phyloP scores from a whole-genome alignment of 192 early-diverging fungal species.

The Podila minutissima region DNA sequence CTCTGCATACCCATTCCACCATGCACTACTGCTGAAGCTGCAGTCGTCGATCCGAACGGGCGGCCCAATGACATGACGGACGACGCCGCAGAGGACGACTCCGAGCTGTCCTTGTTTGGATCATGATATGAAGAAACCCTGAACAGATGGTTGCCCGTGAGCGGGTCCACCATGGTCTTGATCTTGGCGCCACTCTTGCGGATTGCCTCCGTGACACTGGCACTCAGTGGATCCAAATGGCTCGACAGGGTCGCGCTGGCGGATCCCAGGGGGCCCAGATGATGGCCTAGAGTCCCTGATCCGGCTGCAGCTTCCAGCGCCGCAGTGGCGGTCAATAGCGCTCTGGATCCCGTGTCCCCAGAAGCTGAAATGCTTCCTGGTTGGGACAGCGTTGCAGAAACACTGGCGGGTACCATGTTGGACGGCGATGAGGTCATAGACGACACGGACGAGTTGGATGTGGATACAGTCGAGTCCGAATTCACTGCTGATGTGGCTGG shows the following conservation, averaged over 20 bases:
- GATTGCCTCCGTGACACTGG: conserved; percentile 30
- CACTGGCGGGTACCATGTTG: neutral
- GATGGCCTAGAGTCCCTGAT: neutral
- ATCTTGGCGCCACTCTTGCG: conserved; percentile 38
- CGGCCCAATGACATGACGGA: conserved; percentile 15
- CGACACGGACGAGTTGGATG: conserved; percentile 23
- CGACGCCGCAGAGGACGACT: conserved; percentile 8
- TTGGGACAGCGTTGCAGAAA: conserved; percentile 24
- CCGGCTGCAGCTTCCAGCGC: conserved; percentile 38
- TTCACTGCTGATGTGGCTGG: conserved; percentile 9
- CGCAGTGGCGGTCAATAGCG: conserved; percentile 32
- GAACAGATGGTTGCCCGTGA: conserved; percentile 23
- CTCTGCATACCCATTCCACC: neutral
- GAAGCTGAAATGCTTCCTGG: conserved; percentile 15
- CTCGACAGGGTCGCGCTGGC: conserved; percentile 24
- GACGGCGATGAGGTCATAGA: neutral
- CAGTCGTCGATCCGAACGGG: neutral
- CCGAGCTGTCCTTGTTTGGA: neutral
- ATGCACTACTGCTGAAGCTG: neutral
- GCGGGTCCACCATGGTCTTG: conserved; percentile 34
- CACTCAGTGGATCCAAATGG: conserved; percentile 39
- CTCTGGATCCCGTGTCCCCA: conserved; percentile 15
- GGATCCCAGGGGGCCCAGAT: neutral
- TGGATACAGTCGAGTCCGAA: conserved; percentile 14
- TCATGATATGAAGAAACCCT: neutral